Base-by-base conservation (phyloP, 73 alveolate genomes). In the Paramecium bursaria region DNA sequence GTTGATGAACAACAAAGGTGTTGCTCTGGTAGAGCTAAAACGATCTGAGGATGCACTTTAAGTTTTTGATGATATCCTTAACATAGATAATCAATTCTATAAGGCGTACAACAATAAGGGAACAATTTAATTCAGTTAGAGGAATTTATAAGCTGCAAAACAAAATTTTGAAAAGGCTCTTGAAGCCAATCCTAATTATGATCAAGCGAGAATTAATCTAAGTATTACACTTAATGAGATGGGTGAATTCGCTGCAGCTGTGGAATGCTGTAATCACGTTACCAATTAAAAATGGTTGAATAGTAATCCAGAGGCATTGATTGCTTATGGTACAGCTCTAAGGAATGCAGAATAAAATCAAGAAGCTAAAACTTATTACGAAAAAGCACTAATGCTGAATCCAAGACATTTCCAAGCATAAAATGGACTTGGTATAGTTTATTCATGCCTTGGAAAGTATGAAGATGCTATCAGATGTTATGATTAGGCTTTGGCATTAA, bases 301-400 rank as follows among this genome's bases (percentile, higher is more conserved):
- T 67, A 35, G 60, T 39, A 67, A 67, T 67, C 44, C 82, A 1
- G 82, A 67, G 27, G 82, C 82, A 3, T 67, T 67, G 82, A 67
- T 67, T 19, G 82, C 82, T 0, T 67, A 25, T 67, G 82, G 60
- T 2, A 67, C 82, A 21, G 82, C 82, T 15, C 50, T 67, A 7
- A 31, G 82, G 9, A 67, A 67, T 67, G 33, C 60, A 21, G 82
- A 67, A 15, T 35, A 47, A 4, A 39, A 25, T 67, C 60, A 67
- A 27, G 82, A 67, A 44, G 57, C 82, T 0, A 67, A 14, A 67
- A 39, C 17, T 21, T 39, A 67, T 39, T 67, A 67, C 22, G 82
- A 67, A 67, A 6, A 30, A 7, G 26, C 82, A 6, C 44, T 67
- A 42, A 1, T n/a, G 21, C 27, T 67, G 13, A 67, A 67, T 67